A percentile compares a stretch with the other conserved stretches of the same genome.
Evolutionary conservation across 192 early-diverging fungal species (phyloP).

Genomic region (Pilaira anomala): DNA sequence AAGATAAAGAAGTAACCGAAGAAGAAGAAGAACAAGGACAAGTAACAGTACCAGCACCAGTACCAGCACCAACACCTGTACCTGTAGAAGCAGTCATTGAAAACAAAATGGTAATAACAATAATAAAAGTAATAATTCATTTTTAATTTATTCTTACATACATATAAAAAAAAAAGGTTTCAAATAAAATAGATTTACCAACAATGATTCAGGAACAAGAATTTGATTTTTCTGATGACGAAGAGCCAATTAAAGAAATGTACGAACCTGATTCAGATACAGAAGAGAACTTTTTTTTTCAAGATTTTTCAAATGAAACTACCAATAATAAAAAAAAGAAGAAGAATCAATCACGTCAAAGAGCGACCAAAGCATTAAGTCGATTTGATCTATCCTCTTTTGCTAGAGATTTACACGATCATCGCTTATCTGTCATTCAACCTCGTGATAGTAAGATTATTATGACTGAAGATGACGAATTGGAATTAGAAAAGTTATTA

Average conservation of each 20-base stretch:
- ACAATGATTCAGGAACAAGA: background rate
- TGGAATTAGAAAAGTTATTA: slow-evolving; percentile 21
- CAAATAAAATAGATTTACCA: background rate
- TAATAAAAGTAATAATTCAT: background rate
- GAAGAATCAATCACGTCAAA: background rate
- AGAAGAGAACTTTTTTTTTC: slow-evolving; percentile 31
- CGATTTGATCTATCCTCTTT: slow-evolving; percentile 24
- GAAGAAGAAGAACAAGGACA: background rate
- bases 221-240: background rate
- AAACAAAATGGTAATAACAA: too few species aligned
- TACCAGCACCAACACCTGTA: too few species aligned
- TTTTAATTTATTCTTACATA: background rate
- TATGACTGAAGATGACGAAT: slow-evolving; percentile 25
- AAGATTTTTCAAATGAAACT: slow-evolving; percentile 24
- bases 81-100: too few species aligned
- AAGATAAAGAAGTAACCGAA: background rate
- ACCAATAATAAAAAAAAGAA: background rate
- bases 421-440: slow-evolving; percentile 26
- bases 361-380: background rate
- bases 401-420: slow-evolving; percentile 25
- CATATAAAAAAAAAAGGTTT: background rate
- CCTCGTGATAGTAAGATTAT: slow-evolving; percentile 16
- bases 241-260: background rate
- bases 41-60: background rate
- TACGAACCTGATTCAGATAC: slow-evolving; percentile 19